Conservation (phyloP, 176 grass and related monocot species). For the Juncus effusus region DNA sequence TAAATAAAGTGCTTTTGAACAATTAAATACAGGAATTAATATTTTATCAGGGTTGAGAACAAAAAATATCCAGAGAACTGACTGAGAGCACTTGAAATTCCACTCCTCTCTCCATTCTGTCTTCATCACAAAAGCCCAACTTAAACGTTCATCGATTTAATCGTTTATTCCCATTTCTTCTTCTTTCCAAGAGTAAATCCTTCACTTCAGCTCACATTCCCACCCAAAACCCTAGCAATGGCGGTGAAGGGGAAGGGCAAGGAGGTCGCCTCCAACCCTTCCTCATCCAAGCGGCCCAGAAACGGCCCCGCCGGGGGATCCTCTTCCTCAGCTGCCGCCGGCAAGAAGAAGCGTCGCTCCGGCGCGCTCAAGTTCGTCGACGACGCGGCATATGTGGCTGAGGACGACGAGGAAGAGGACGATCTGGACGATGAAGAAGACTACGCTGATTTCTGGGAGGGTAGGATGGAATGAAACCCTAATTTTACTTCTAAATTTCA, state of each 20-base stretch:
- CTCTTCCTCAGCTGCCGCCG: constrained; percentile 27
- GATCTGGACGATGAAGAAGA: constrained; percentile 40
- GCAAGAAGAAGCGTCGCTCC: constrained; percentile 35
- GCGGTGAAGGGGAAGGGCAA: constrained; percentile 76
- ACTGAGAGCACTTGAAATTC: no score
- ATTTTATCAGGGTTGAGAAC: no score
- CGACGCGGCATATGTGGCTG: constrained; percentile 48
- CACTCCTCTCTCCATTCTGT: background rate
- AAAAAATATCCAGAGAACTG: no score
- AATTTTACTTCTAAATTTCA: no score
- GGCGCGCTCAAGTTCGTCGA: constrained; percentile 75
- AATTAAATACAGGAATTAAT: no score
- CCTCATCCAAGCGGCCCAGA: constrained; percentile 33
- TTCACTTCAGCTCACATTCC: no score
- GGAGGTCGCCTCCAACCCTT: constrained; percentile 34
- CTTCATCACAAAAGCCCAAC: no score
- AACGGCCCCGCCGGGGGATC: constrained; percentile 14
- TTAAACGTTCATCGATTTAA: no score
- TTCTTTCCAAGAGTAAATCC: no score
- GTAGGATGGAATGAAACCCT: constrained; percentile 20
- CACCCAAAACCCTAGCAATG: constrained; percentile 36
- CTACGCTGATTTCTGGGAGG: constrained; percentile 13
- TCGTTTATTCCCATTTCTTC: no score
- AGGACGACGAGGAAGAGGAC: constrained; percentile 48
- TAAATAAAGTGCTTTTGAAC: no score